These are phyloP conservation scores for Aspergillus nidulans DNA, from an alignment of 495 filamentous ascomycete species.

Conservation along the genomic window DNA sequence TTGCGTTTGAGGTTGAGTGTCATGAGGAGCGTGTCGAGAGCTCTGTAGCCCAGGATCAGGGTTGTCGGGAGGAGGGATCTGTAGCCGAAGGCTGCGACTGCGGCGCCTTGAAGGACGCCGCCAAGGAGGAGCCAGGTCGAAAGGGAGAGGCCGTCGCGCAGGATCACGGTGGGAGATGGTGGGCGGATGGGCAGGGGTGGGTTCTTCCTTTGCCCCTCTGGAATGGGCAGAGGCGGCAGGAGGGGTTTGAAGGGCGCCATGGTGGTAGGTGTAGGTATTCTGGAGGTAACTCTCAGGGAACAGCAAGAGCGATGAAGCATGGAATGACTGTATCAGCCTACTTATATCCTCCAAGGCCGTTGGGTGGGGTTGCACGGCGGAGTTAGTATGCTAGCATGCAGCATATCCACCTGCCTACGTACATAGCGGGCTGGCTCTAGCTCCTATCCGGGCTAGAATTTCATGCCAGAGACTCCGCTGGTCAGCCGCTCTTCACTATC, in stretches of 20 bases:
- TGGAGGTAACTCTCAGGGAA: too few species aligned
- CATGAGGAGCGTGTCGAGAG: constrained; percentile 20
- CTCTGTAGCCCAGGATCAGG: constrained; percentile 28
- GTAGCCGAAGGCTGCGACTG: constrained; percentile 21
- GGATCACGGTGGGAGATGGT: neutral
- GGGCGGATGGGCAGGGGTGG: neutral
- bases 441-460: too few species aligned
- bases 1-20: constrained; percentile 29
- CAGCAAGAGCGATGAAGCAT: too few species aligned
- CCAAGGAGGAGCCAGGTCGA: constrained; percentile 41
- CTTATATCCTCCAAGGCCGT: too few species aligned
- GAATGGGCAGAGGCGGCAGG: neutral
- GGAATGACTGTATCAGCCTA: too few species aligned
- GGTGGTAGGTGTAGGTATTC: too few species aligned
- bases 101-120: constrained; percentile 35
- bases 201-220: neutral
- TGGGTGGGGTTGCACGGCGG: too few species aligned
- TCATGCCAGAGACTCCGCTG: too few species aligned
- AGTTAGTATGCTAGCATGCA: too few species aligned
- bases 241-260: neutral
- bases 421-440: too few species aligned
- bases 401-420: too few species aligned
- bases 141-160: constrained; percentile 25
- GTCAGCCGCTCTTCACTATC: too few species aligned
- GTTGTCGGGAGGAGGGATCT: constrained; percentile 31